Conservation (phyloP, 2,329 filamentous ascomycete species). For the Cytospora chrysosperma region DNA sequence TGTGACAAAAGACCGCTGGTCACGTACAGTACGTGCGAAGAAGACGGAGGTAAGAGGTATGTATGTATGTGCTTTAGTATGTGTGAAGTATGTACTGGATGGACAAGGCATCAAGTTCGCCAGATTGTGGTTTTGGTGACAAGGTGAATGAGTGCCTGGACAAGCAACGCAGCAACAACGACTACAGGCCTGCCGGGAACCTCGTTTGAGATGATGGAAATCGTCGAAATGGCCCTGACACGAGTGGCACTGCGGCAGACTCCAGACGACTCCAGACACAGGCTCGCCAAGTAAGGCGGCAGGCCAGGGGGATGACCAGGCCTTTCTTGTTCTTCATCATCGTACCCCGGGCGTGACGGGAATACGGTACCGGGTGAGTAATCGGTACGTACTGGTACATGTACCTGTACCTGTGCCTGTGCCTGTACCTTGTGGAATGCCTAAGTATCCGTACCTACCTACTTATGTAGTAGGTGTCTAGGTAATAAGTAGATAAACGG, state of each 20-base stretch:
- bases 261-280: neutral
- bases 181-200: neutral
- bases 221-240: neutral
- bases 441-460: too few species aligned
- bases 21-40: neutral
- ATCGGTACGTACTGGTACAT: too few species aligned
- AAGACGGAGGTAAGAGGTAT: neutral
- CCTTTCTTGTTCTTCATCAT: slow-evolving; percentile 1
- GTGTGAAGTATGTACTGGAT: too few species aligned
- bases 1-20: neutral
- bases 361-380: neutral
- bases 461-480: too few species aligned
- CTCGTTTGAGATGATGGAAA: neutral
- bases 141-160: neutral
- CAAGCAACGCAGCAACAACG: too few species aligned
- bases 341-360: slow-evolving; percentile 1
- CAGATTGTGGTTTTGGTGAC: neutral
- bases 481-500: too few species aligned
- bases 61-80: neutral
- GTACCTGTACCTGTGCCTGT: too few species aligned
- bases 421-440: too few species aligned
- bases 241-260: neutral
- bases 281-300: neutral
- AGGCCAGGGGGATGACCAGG: neutral
- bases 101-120: neutral